Evolutionary conservation across 1,284 basidiomycete genomes (phyloP), one percentile per base, ranked within the genome.

Genomic region (Retiboletus flavoniger): DNA sequence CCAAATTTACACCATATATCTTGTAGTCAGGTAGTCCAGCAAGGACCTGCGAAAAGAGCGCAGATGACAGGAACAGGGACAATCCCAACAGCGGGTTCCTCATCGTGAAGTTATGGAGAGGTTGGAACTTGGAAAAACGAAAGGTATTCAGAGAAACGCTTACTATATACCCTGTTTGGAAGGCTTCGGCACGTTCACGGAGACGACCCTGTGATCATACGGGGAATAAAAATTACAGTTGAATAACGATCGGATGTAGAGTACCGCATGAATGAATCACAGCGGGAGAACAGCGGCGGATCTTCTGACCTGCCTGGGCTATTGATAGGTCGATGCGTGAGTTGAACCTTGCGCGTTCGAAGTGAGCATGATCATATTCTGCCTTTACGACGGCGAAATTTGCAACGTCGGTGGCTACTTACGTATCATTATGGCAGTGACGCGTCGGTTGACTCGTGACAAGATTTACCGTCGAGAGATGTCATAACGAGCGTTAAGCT

Each of bases 1-100:
- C 78, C 32, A 82, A 58, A 60, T 83, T 82, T 7, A 82, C 80
- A 40, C 80, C 80, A 56, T 81, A 79, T 21, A 80, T 77, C 53
- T 81, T 80, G 55, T 58, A 46, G 9, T 69, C 21, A 28, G 68
- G 60, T 21, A 47, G 56, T 24, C 59, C 55, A 6, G 63, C 65
- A 16, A 58, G 44, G 41, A 52, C 56, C 4, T 38, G 51, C 3
- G 54, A 51, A 41, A 66, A 54, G 48, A 70, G 53, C 19, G 56
- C 40, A 24, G 50, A 55, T 1, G 44, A 59, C 9, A 69, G 44
- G 24, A 47, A 55, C 9, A 72, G 41, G 31, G 51, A 55, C 7
- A 66, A 41, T 21, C 38, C 51, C 7, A 59, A 24, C 3, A 65
- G 24, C 3, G 57, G 34, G 51, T 50, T 54, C 51, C 36, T 67